Evolutionary conservation across 116 monocot genomes (phyloP), one percentile per base, ranked within the genome.

Genomic region (Zostera marina): DNA sequence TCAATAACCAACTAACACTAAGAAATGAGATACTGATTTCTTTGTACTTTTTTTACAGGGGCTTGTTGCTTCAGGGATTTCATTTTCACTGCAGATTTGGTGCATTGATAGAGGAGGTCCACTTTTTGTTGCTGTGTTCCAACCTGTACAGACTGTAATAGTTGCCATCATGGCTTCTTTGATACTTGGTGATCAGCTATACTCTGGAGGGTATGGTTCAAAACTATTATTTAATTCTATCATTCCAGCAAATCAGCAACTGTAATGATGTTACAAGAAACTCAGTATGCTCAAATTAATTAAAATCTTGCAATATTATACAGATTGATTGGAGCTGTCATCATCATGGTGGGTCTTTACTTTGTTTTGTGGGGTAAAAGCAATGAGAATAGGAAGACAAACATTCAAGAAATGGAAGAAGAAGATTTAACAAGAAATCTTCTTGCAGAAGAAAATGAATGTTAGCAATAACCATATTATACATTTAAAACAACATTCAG

Each of bases 71-170:
- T 92, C 92, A 47, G 92, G 92, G 22, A 69, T 86, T 14, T 63
- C 83, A 11, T 78, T 92, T 60, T 82, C 83, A 32, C 83, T 92
- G 54, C 92, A 92, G 66, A 86, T 78, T 32, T 92, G 92, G 92
- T 86, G 92, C 66, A 92, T 86, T 45, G 92, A 92, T 26, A 86
- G 76, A 64, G 92, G 80, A 56, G 92, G 92, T 1, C 92, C 92
- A 12, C 65, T 92, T 8, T 86, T 80, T 62, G 73, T 71, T 41
- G 82, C 83, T 5, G 80, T 83, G 26, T 92, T 83, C 75, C 82
- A 86, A 52, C 87, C 87, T 23, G 76, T 80, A 8, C 92, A 92
- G 68, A 92, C 92, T 16, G 83, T 92, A 15, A 22, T 66, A 38
- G 87, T 92, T 20, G 83, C 92, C 69, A 58, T 92, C 63, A 77